Percentiles rank a stretch among this genome's conserved stretches.
These are phyloP conservation scores for Xerocomus nothofagi DNA, from an alignment of 1,284 basidiomycete genomes.

Conservation along the genomic window DNA sequence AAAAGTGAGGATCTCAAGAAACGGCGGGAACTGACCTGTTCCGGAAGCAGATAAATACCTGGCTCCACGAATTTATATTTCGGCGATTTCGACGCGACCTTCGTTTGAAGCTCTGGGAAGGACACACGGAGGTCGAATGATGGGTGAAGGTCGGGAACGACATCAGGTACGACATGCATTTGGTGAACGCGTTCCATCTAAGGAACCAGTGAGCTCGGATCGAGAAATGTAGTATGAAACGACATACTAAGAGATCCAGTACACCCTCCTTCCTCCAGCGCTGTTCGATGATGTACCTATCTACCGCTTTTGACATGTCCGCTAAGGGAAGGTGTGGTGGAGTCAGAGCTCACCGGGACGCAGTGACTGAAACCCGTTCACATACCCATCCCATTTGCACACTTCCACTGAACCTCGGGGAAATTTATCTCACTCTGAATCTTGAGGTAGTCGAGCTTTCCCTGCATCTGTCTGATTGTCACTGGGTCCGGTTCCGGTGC, in stretches of 20 bases:
- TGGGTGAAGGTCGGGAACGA: conserved; percentile 73
- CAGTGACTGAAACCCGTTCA: conserved; percentile 14
- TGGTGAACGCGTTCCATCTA: conserved; percentile 91
- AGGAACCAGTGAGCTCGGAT: not conserved
- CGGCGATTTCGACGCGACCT: conserved; percentile 36
- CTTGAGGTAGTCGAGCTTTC: conserved; percentile 51
- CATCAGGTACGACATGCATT: conserved; percentile 89
- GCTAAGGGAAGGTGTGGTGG: conserved; percentile 39
- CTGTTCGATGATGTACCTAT: conserved; percentile 81
- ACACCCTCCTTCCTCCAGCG: conserved; percentile 84
- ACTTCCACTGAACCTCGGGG: conserved; percentile 76
- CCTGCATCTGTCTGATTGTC: conserved; percentile 40
- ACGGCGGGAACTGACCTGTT: conserved; percentile 47
- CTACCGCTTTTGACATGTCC: conserved; percentile 65
- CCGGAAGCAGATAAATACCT: conserved; percentile 63
- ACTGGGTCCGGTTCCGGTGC: conserved; percentile 38
- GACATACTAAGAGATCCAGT: conserved; percentile 79
- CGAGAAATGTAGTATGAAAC: not conserved
- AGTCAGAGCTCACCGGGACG: conserved; percentile 1
- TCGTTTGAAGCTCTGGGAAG: conserved; percentile 40
- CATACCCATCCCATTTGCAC: conserved; percentile 74
- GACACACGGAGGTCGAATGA: conserved; percentile 71
- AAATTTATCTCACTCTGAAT: conserved; percentile 74
- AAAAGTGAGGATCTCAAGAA: not conserved
- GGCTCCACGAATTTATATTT: conserved; percentile 63